Conservation (phyloP, 768 basidiomycete species). For the Exsudoporus frostii region DNA sequence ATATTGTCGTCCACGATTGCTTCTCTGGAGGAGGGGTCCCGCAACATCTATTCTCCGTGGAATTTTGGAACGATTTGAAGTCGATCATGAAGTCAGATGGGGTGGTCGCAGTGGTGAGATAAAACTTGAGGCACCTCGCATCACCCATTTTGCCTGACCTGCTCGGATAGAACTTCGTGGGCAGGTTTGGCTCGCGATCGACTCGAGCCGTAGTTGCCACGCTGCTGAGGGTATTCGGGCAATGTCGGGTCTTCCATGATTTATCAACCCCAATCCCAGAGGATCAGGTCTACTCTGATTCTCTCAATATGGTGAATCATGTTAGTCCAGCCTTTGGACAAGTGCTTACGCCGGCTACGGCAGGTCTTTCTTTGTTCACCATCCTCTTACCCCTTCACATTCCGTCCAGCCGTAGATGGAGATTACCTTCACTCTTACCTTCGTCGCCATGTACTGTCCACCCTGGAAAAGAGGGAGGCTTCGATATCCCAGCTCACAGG, state of each 20-base stretch:
- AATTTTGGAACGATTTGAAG: slow-evolving; percentile 79
- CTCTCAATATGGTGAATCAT: slow-evolving; percentile 69
- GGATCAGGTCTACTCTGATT: slow-evolving; percentile 47
- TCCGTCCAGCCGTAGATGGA: slow-evolving; percentile 49
- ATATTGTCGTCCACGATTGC: slow-evolving; percentile 84
- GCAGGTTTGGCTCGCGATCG: slow-evolving; percentile 58
- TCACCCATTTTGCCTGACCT: slow-evolving; percentile 1
- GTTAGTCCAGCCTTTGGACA: neutral
- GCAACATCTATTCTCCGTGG: slow-evolving; percentile 73
- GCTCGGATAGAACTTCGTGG: slow-evolving; percentile 72
- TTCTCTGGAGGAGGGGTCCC: slow-evolving; percentile 95
- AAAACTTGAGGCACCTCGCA: neutral
- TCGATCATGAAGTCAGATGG: slow-evolving; percentile 64
- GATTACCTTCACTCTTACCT: slow-evolving; percentile 72
- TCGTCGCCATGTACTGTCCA: slow-evolving; percentile 56
- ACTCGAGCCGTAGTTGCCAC: slow-evolving; percentile 69
- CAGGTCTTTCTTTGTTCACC: slow-evolving; percentile 84
- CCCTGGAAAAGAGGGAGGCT: slow-evolving; percentile 53
- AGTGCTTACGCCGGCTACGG: slow-evolving; percentile 5
- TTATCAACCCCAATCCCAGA: slow-evolving; percentile 41
- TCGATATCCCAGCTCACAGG: slow-evolving; percentile 41
- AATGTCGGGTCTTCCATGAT: slow-evolving; percentile 86
- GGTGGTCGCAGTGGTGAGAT: slow-evolving; percentile 74
- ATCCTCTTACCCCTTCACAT: slow-evolving; percentile 49
- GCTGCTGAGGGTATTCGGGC: slow-evolving; percentile 62